A percentile compares a stretch with the other conserved stretches of the same genome.
Evolutionary conservation across 352 stramenopile species (phyloP).

Genomic region (Phytophthora macrochlamydospora): DNA sequence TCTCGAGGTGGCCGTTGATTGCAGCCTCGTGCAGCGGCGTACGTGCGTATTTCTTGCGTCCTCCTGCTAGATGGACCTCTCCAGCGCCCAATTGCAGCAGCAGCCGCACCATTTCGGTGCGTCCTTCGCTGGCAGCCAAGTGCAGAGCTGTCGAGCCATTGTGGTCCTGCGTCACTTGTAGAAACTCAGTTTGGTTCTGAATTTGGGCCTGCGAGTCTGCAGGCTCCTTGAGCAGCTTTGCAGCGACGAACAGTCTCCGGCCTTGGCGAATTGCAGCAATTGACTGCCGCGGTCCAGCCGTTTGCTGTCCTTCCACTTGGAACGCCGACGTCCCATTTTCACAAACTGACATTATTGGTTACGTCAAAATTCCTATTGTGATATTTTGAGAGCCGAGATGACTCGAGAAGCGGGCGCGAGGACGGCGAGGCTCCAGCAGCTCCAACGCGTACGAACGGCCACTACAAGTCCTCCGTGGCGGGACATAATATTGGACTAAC

Average conservation of each 20-base stretch:
- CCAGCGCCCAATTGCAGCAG: constrained; percentile 56
- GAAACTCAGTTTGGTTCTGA: constrained; percentile 35
- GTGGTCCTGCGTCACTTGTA: constrained; percentile 75
- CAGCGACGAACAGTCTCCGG: constrained; percentile 41
- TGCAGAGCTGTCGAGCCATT: constrained; percentile 69
- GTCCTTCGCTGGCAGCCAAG: constrained; percentile 63
- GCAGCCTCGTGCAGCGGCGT: constrained; percentile 80
- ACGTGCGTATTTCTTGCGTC: constrained; percentile 66
- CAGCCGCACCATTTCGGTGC: constrained; percentile 45
- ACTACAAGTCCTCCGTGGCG: too few relatives aligned
- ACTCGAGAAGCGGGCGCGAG: constrained; percentile 2
- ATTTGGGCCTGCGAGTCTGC: constrained; percentile 12
- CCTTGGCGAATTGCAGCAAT: constrained; percentile 61
- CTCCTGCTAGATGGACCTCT: constrained; percentile 64
- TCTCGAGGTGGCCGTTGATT: constrained; percentile 60
- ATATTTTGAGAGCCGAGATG: constrained; percentile 3
- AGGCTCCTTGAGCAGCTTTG: constrained; percentile 30
- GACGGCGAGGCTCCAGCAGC: constrained; percentile 12
- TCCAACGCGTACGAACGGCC: constrained; percentile 18
- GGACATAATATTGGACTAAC: neutral
- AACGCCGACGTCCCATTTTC: constrained; percentile 67
- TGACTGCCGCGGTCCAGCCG: constrained; percentile 35
- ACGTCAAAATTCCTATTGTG: constrained; percentile 1
- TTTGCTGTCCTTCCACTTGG: constrained; percentile 70
- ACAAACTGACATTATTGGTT: neutral